phyloP scores from a whole-genome alignment of 192 early-diverging fungal genomes.

The Backusella circina region DNA sequence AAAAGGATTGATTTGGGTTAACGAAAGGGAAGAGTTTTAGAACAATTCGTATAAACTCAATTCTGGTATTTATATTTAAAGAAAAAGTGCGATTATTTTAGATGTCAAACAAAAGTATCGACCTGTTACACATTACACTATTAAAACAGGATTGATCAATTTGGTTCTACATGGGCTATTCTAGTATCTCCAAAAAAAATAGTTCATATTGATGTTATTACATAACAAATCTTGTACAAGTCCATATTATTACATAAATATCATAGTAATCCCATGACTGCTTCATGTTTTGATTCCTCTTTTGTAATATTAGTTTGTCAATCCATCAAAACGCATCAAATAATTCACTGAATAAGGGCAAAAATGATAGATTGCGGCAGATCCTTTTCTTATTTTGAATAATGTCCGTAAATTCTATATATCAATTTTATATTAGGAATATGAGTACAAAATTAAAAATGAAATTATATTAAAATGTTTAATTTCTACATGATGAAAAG shows the following conservation, averaged over 20 bases:
- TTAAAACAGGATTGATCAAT: not conserved
- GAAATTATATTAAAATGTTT: not conserved
- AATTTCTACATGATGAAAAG: not conserved
- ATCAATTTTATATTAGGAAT: not conserved
- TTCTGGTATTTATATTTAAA: not conserved
- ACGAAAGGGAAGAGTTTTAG: not conserved
- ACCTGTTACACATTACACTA: not conserved
- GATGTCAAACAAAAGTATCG: not conserved
- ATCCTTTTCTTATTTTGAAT: not conserved
- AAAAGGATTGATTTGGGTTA: not conserved
- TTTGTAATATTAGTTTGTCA: not conserved
- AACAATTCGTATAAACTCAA: not conserved
- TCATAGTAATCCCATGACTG: not conserved
- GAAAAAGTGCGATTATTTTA: not conserved
- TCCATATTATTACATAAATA: not conserved
- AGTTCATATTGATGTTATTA: not conserved
- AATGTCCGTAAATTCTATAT: not conserved
- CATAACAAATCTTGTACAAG: slow-evolving; percentile 1
- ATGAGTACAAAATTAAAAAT: not conserved
- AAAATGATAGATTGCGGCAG: not conserved
- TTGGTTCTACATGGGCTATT: not conserved
- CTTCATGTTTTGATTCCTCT: not conserved
- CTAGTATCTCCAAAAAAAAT: not conserved
- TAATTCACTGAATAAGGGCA: not conserved
- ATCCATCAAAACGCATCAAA: not conserved